These are phyloP conservation scores for Podila minutissima DNA, from an alignment of 192 early-diverging fungal genomes.

Conservation along the genomic window DNA sequence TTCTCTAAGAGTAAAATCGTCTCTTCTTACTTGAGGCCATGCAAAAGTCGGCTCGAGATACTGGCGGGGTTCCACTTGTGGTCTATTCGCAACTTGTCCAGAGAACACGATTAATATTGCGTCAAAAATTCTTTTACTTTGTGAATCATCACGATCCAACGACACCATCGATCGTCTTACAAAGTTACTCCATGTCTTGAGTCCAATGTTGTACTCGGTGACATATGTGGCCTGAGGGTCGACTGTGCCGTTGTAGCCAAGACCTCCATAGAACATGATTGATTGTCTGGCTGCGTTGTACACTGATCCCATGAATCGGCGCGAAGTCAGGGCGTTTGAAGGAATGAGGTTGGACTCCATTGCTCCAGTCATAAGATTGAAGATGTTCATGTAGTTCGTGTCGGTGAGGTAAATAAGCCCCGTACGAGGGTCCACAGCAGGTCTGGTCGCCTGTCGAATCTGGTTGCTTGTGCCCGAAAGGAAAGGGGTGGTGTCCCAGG, in stretches of 20 bases:
- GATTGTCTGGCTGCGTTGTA: conserved; percentile 15
- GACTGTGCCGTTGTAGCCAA: neutral
- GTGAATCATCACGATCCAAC: neutral
- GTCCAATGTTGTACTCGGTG: conserved; percentile 19
- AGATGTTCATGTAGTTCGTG: conserved; percentile 14
- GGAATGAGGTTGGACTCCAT: conserved; percentile 7
- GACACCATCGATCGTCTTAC: conserved; percentile 1
- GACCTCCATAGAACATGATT: conserved; percentile 33
- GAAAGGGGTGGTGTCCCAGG: conserved; percentile 3
- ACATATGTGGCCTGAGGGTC: conserved; percentile 20
- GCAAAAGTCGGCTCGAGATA: conserved; percentile 29
- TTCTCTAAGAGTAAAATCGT: too few relatives aligned
- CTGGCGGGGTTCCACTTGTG: conserved; percentile 10
- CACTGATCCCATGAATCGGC: conserved; percentile 9
- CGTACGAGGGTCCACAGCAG: conserved; percentile 16
- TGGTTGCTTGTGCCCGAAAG: neutral
- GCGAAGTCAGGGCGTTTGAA: neutral
- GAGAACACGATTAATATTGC: too few relatives aligned
- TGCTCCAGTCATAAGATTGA: conserved; percentile 1
- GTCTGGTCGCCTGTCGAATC: conserved; percentile 14
- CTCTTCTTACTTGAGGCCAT: conserved; percentile 9
- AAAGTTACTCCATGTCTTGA: conserved; percentile 19
- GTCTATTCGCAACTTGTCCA: conserved; percentile 1
- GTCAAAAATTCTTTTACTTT: too few relatives aligned
- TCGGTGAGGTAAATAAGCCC: conserved; percentile 15